Evolutionary conservation across 352 stramenopile species (phyloP).

Genomic region (Saprolegnia parasitica): DNA sequence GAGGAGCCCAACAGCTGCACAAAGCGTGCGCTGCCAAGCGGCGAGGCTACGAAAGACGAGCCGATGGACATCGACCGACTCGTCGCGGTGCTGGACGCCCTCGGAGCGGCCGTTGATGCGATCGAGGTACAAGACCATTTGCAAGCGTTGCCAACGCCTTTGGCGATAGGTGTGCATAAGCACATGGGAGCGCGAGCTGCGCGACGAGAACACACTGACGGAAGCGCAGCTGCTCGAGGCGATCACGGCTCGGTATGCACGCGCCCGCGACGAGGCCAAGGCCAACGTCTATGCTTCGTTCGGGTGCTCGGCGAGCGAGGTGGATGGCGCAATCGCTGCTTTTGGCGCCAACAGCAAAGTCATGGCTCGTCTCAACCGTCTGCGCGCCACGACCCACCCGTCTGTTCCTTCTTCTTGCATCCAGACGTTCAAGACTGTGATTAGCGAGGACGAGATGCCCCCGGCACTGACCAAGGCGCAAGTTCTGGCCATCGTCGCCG

Average conservation of each 20-base stretch:
- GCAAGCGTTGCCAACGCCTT: neutral
- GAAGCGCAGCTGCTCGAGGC: neutral
- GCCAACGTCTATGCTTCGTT: too few species aligned
- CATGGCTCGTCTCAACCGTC: neutral
- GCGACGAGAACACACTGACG: neutral
- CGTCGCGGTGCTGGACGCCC: neutral
- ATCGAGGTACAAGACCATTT: neutral
- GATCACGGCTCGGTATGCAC: neutral
- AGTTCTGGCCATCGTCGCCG: slow-evolving; percentile 6
- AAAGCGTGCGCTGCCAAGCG: too few species aligned
- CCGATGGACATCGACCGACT: neutral
- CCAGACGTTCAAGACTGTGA: neutral
- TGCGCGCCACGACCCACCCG: neutral
- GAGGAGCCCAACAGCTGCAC: neutral
- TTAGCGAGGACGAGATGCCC: neutral
- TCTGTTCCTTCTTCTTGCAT: neutral
- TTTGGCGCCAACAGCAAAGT: neutral
- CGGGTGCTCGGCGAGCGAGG: too few species aligned
- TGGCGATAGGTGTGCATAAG: neutral
- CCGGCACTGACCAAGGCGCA: neutral
- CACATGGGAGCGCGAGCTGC: neutral
- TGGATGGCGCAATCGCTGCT: too few species aligned
- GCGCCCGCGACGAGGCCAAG: neutral
- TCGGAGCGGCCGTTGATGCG: neutral
- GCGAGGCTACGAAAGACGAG: neutral